phyloP scores from a whole-genome alignment of 257 asterid genomes.

The Ligustrum vulgare region DNA sequence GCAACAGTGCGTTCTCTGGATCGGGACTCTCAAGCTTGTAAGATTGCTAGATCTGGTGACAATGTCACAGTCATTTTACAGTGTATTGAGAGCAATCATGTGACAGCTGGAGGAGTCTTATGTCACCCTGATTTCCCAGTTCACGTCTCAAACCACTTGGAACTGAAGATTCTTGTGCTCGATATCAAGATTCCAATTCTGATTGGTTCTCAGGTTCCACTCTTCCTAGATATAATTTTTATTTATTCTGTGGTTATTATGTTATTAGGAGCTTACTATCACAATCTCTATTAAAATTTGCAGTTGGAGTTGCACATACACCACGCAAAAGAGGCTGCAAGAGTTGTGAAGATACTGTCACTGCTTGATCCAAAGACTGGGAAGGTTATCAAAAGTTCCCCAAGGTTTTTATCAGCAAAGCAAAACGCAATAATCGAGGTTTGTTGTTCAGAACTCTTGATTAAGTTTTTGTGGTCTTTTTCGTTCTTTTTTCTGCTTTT shows the following conservation, averaged over 20 bases:
- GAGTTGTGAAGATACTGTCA: conserved; percentile 61
- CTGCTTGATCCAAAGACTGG: conserved; percentile 91
- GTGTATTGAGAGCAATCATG: conserved; percentile 66
- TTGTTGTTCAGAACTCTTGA: conserved; percentile 10
- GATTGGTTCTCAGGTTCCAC: conserved; percentile 83
- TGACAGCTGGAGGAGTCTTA: conserved; percentile 77
- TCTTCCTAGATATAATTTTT: background rate
- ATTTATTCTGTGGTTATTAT: background rate
- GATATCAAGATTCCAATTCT: conserved; percentile 67
- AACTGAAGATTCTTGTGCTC: conserved; percentile 73
- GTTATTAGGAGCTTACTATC: background rate
- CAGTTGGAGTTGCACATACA: conserved; percentile 92
- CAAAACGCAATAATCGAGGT: conserved; percentile 93
- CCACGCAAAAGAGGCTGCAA: conserved; percentile 82
- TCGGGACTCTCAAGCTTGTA: conserved; percentile 59
- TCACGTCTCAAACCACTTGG: conserved; percentile 68
- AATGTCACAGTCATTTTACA: conserved; percentile 72
- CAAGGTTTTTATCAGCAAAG: conserved; percentile 77
- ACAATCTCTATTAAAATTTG: conserved; percentile 13
- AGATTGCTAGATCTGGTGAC: conserved; percentile 90
- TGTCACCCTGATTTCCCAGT: conserved; percentile 94
- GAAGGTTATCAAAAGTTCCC: conserved; percentile 69
- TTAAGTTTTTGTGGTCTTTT: background rate
- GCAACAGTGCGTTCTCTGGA: conserved; percentile 74
- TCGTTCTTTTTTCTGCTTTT: background rate